These are phyloP conservation scores for Acacia crassicarpa DNA, from an alignment of 306 rosid genomes.

Conservation along the genomic window DNA sequence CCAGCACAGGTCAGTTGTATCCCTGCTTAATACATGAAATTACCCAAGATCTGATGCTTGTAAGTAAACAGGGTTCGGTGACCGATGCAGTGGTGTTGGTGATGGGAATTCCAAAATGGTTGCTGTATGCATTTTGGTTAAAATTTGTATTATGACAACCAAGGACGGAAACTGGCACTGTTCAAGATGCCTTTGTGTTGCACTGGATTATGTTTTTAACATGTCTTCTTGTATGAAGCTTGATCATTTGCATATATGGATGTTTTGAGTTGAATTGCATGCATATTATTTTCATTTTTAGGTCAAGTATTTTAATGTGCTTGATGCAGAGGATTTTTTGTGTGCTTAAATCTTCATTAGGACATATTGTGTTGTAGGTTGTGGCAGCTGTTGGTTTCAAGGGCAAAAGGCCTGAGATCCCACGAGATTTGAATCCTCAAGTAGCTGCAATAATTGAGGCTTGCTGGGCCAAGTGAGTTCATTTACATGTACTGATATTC, in stretches of 20 bases:
- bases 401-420: constrained; percentile 77
- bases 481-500: not conserved
- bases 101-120: constrained; percentile 13
- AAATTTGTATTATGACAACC: not conserved
- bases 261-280: constrained; percentile 9
- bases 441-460: constrained; percentile 72
- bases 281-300: not conserved
- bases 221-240: not conserved
- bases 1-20: constrained; percentile 68
- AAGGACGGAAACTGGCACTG: not conserved
- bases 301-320: not conserved
- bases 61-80: not conserved
- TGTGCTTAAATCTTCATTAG: not conserved
- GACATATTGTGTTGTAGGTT: constrained; percentile 51
- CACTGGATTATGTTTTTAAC: not conserved
- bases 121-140: constrained; percentile 18
- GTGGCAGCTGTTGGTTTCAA: constrained; percentile 88
- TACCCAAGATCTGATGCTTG: not conserved
- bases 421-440: constrained; percentile 65
- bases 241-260: not conserved
- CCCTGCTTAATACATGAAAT: not conserved
- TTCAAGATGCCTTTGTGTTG: not conserved
- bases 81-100: not conserved
- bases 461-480: constrained; percentile 91
- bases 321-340: constrained; percentile 14